These are phyloP conservation scores for Rhynchospora pubera DNA, from an alignment of 176 grass and related monocot species.

Conservation along the genomic window DNA sequence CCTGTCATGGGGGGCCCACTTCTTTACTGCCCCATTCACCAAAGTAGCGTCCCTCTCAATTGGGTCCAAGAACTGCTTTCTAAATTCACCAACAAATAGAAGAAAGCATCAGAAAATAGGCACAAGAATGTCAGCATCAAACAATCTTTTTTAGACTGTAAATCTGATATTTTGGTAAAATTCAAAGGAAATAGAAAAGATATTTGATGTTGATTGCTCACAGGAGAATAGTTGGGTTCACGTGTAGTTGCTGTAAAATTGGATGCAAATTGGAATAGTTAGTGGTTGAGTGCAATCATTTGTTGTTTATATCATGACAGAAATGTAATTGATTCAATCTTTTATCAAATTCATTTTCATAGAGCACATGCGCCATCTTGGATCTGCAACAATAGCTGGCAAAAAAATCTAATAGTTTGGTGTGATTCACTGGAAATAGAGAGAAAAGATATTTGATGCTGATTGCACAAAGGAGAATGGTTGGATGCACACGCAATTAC, in stretches of 20 bases:
- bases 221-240: neutral
- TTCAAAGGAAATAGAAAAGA: neutral
- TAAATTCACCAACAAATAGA: neutral
- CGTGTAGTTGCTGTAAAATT: neutral
- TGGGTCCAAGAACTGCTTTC: constrained; percentile 65
- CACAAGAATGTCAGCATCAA: neutral
- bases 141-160: neutral
- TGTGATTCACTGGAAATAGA: neutral
- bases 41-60: constrained; percentile 59
- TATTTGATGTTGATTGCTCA: neutral
- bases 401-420: neutral
- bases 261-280: neutral
- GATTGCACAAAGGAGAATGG: neutral
- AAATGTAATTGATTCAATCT: neutral
- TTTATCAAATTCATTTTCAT: neutral
- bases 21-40: constrained; percentile 51
- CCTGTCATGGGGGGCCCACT: constrained; percentile 40
- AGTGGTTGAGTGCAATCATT: neutral
- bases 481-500: neutral
- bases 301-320: neutral
- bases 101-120: neutral
- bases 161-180: neutral
- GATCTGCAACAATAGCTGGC: neutral
- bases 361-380: neutral
- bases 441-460: neutral